Evolutionary conservation across 2,329 filamentous ascomycete species (phyloP).

Genomic region (Fusarium sulawesiense): DNA sequence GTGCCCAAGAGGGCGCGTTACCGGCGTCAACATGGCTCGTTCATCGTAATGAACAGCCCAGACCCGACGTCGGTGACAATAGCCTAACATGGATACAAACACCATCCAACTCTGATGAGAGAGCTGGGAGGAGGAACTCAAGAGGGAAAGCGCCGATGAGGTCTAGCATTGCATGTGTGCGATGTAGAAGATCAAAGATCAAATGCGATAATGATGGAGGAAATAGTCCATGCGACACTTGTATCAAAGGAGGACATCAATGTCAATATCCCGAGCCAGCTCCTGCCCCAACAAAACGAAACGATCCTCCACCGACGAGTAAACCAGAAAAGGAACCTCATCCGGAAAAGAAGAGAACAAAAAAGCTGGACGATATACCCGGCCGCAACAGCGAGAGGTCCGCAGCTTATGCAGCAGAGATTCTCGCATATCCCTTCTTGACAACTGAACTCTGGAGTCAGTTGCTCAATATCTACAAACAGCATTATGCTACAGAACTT

Average conservation of each 20-base stretch:
- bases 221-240: conserved; percentile 78
- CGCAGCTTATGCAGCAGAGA: conserved; percentile 62
- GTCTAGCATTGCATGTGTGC: conserved; percentile 81
- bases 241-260: conserved; percentile 75
- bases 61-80: background rate
- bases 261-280: conserved; percentile 74
- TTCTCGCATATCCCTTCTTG: conserved; percentile 70
- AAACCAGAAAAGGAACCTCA: conserved; percentile 5
- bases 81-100: background rate
- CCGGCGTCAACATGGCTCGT: background rate
- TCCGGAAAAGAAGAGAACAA: conserved; percentile 10
- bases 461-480: conserved; percentile 75
- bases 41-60: background rate
- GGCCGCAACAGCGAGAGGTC: background rate
- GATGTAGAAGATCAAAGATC: conserved; percentile 84
- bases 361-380: background rate
- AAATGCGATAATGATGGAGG: conserved; percentile 86
- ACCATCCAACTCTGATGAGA: conserved; percentile 16
- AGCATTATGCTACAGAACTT: conserved; percentile 78
- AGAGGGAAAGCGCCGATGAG: conserved; percentile 67
- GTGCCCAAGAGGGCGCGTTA: background rate
- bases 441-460: conserved; percentile 75
- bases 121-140: conserved; percentile 26
- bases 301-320: conserved; percentile 44
- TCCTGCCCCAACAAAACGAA: conserved; percentile 55